A percentile compares a stretch with the other conserved stretches of the same genome.
phyloP scores from a whole-genome alignment of 495 filamentous ascomycete genomes.

The Terfezia boudieri region DNA sequence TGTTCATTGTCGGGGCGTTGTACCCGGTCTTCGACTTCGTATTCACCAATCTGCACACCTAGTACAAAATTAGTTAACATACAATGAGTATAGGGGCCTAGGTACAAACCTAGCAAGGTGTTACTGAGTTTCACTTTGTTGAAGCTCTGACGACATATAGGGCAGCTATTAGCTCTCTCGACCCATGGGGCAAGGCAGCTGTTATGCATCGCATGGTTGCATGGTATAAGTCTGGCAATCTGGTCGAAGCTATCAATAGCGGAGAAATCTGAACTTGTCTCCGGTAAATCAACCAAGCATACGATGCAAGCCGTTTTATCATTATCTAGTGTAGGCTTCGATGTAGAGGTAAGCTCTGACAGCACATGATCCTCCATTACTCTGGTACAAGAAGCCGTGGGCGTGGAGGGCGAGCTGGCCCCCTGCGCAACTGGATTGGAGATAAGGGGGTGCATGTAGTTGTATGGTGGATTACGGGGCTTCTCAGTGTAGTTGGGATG shows the following conservation, averaged over 20 bases:
- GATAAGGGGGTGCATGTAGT: too few species aligned
- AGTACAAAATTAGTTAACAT: constrained; percentile 16
- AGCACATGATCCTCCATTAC: too few species aligned
- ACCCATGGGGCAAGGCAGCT: constrained; percentile 82
- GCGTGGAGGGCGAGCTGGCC: too few species aligned
- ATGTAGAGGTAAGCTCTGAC: too few species aligned
- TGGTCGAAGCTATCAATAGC: constrained; percentile 1
- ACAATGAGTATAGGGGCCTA: background rate
- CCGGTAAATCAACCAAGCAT: background rate
- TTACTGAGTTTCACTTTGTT: constrained; percentile 39
- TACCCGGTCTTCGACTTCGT: constrained; percentile 66
- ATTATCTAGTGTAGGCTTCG: too few species aligned
- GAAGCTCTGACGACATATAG: constrained; percentile 81
- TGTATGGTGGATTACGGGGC: too few species aligned
- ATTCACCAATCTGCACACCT: constrained; percentile 60
- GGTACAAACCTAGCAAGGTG: constrained; percentile 15
- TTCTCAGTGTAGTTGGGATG: too few species aligned
- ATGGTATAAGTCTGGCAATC: constrained; percentile 27
- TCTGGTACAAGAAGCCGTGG: too few species aligned
- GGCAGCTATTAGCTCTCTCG: constrained; percentile 89
- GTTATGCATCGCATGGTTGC: constrained; percentile 77
- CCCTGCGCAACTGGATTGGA: too few species aligned
- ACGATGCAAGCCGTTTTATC: background rate
- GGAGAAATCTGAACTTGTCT: background rate
- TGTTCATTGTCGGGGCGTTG: constrained; percentile 78